Percentiles rank a stretch among this genome's conserved stretches.
These are phyloP conservation scores for Citrullus mucosospermus DNA, from an alignment of 306 rosid genomes.

Conservation along the genomic window DNA sequence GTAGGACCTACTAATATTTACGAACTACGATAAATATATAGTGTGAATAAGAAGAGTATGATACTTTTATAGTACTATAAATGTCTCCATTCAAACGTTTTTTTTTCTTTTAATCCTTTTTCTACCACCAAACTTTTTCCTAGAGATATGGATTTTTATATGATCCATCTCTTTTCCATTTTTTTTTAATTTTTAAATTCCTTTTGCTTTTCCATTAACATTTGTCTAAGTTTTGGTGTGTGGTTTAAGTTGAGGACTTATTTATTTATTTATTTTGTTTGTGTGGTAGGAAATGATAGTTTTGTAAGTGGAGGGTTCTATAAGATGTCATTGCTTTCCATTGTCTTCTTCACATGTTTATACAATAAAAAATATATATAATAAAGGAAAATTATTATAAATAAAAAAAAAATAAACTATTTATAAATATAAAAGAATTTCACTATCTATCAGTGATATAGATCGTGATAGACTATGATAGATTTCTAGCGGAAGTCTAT, in stretches of 20 bases:
- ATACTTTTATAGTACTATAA: too few relatives aligned
- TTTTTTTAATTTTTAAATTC: not conserved
- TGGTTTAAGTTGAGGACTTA: not conserved
- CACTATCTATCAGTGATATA: too few relatives aligned
- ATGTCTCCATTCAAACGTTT: not conserved
- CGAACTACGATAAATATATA: too few relatives aligned
- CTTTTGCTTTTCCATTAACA: not conserved
- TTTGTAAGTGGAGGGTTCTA: not conserved
- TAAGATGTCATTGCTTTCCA: not conserved
- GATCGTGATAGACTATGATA: too few relatives aligned
- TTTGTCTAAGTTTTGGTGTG: not conserved
- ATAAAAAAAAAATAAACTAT: too few relatives aligned
- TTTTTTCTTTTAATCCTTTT: not conserved
- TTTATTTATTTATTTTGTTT: not conserved
- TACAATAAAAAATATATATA: not conserved
- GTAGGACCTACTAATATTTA: too few relatives aligned
- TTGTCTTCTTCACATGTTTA: not conserved
- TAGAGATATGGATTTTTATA: not conserved
- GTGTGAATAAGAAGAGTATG: too few relatives aligned
- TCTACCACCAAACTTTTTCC: not conserved
- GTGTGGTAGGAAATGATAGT: not conserved
- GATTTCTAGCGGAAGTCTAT: too few relatives aligned
- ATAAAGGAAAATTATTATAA: too few relatives aligned
- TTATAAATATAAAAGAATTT: too few relatives aligned
- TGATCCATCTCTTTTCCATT: not conserved